Evolutionary conservation across 2,329 filamentous ascomycete species (phyloP), one percentile per base, ranked within the genome.

Genomic region (Trichoderma gracile): DNA sequence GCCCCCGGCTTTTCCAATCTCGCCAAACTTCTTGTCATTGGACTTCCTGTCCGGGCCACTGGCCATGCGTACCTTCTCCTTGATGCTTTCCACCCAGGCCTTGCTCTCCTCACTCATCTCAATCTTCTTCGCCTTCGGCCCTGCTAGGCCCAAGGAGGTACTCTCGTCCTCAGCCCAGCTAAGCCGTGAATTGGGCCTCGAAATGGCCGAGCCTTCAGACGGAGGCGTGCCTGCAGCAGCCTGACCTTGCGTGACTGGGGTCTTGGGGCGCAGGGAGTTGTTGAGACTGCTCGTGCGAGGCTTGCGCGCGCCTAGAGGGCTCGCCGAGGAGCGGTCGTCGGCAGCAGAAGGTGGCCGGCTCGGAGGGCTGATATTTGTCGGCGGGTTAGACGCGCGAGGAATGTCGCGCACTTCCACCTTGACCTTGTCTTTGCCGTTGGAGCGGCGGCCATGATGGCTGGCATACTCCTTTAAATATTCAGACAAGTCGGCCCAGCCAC

Each of bases 391-490:
- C 10, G 68, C 67, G 17, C 72, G 73, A 14, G 80, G 78, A 7
- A 82, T 68, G 67, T 86, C 84, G 67, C 81, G 82, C 23, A 89
- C 79, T 71, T 89, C 86, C 9, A 89, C 81, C 72, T 82, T 85
- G 42, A 82, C 78, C 55, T 82, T 81, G 12, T 74, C 74, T 33
- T 73, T 72, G 61, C 77, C 77, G 65, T 78, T 75, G 58, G 84
- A 84, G 47, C 86, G 87, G n/a, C 91, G 88, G 49, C 91, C 91
- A 74, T 99, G 95, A 73, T 99, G 95, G 65, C 88, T 87, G 8
- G 93, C 93, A 72, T 97, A 99, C 75, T 97, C 92, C 70, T 93
- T 90, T 47, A 99, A 82, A 73, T 97, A 99, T 76, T 98, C 95
- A 43, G 91, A 94, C 21, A 99, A 81, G 76, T 99, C 95, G 15